Evolutionary conservation across 805 yeast species (phyloP), one percentile per base, ranked within the genome.

Genomic region (Cyberlindnera petersonii): DNA sequence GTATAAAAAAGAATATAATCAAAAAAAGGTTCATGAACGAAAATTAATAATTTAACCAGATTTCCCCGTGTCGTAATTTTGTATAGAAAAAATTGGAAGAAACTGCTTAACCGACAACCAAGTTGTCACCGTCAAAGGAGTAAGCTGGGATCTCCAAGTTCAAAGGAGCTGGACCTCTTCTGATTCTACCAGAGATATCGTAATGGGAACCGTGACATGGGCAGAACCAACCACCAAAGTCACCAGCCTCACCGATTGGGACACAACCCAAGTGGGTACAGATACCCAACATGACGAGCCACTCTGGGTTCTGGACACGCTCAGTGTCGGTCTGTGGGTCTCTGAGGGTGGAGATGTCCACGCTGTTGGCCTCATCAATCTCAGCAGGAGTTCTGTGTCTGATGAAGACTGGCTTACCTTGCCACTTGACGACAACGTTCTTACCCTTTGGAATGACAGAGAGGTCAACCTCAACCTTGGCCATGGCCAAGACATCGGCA

Each of bases 141-240:
- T 93, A 93, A 57, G 77, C 74, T 58, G 99, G 99, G 59, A 93
- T 76, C 75, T 93, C 98, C 74, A 93, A 79, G 77, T 93, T 93
- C 69, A 87, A 79, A 63, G 99, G 99, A 64, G 99, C 99, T 58
- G 99, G 99, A 58, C 99, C 99, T 75, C 80, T 91, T 82, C 99
- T 87, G 66, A 93, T 91, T 82, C 99, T 91, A 69, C 99, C 99
- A 50, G 97, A 89, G 72, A 94, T 94, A 73, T 93, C 98, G 72
- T 93, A 93, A 71, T 94, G 98, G 64, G 98, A 91, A 79, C 98
- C 99, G 77, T 94, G 99, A 76, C 98, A 93, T 53, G 99, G 98
- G 72, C 98, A 93, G 91, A 93, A 93, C 99, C 99, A 93, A 66
- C 99, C 99, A 66, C 97, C 98, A 59, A 78, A 93, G 70, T 93